Percentiles rank a stretch among this genome's conserved stretches.
These are phyloP conservation scores for Papiliotrema nemorosa DNA, from an alignment of 1,284 basidiomycete species.

Conservation along the genomic window DNA sequence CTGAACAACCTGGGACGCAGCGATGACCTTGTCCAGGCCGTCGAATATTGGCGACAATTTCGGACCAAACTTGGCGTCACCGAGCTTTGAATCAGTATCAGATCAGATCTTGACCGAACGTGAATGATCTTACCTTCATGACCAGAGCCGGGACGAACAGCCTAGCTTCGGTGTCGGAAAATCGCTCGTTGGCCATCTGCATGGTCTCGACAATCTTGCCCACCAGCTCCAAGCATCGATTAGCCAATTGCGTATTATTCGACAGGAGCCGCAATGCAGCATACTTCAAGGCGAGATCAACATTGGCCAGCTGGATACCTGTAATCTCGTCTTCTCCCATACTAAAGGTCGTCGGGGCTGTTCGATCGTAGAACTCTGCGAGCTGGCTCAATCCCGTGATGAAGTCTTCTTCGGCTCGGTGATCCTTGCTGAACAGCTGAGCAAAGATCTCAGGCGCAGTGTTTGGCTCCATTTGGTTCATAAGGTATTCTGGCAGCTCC, in stretches of 20 bases:
- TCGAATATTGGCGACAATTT: conserved; percentile 54
- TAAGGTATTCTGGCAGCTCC: conserved; percentile 80
- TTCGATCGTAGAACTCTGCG: conserved; percentile 67
- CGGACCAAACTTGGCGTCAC: conserved; percentile 53
- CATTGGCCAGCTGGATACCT: conserved; percentile 77
- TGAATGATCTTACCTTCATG: conserved; percentile 64
- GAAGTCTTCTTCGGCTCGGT: conserved; percentile 91
- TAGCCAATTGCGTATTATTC: conserved; percentile 85
- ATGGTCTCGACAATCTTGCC: conserved; percentile 73
- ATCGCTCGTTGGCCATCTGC: conserved; percentile 67
- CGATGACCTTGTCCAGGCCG: conserved; percentile 48
- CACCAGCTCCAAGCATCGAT: conserved; percentile 85
- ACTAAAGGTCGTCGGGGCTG: conserved; percentile 61
- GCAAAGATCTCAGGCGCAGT: conserved; percentile 71
- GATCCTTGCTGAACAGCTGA: conserved; percentile 90
- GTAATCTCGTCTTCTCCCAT: conserved; percentile 58
- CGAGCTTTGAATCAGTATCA: conserved; percentile 44
- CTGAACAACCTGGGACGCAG: conserved; percentile 63
- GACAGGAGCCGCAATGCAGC: conserved; percentile 85
- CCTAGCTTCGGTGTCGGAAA: conserved; percentile 81
- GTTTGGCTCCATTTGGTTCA: conserved; percentile 86
- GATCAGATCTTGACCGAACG: neutral
- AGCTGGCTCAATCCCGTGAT: conserved; percentile 71
- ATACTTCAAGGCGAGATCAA: conserved; percentile 92
- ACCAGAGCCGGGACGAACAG: conserved; percentile 89